Conservation (phyloP, 257 asterid genomes). For the Capsicum pubescens region DNA sequence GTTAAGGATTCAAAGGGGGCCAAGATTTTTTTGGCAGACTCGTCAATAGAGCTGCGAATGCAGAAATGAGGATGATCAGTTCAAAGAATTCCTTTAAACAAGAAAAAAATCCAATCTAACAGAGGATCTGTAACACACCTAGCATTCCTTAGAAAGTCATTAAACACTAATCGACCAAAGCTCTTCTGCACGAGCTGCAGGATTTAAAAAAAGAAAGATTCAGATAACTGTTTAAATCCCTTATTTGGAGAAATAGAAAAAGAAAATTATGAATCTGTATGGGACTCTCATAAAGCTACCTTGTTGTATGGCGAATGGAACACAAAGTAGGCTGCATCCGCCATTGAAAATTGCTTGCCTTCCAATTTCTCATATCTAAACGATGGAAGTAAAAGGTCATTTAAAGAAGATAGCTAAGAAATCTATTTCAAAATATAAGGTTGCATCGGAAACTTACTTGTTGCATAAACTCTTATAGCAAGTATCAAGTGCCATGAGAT, state of each 20-base stretch:
- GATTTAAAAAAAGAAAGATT: background rate
- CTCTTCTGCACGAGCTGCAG: constrained; percentile 99
- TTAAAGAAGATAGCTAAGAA: background rate
- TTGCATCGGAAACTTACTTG: constrained; percentile 56
- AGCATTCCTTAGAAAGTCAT: constrained; percentile 73
- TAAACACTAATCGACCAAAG: constrained; percentile 80
- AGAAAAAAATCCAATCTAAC: background rate
- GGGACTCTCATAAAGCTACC: constrained; percentile 53
- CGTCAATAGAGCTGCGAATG: constrained; percentile 74
- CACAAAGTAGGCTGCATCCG: constrained; percentile 79
- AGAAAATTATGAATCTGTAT: background rate
- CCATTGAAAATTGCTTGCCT: constrained; percentile 82
- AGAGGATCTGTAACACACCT: constrained; percentile 47
- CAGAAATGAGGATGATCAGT: constrained; percentile 23
- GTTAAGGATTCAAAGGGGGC: constrained; percentile 73
- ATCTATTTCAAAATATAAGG: background rate
- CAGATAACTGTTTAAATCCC: background rate
- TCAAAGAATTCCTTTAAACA: constrained; percentile 21
- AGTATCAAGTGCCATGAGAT: constrained; percentile 96
- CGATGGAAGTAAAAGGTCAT: constrained; percentile 32
- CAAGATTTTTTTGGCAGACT: constrained; percentile 77
- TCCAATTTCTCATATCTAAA: constrained; percentile 76
- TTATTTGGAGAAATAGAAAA: background rate
- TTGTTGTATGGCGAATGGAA: constrained; percentile 99
- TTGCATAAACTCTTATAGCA: constrained; percentile 83